phyloP scores from a whole-genome alignment of 2,329 filamentous ascomycete species.

The Phyllosticta citriasiana region DNA sequence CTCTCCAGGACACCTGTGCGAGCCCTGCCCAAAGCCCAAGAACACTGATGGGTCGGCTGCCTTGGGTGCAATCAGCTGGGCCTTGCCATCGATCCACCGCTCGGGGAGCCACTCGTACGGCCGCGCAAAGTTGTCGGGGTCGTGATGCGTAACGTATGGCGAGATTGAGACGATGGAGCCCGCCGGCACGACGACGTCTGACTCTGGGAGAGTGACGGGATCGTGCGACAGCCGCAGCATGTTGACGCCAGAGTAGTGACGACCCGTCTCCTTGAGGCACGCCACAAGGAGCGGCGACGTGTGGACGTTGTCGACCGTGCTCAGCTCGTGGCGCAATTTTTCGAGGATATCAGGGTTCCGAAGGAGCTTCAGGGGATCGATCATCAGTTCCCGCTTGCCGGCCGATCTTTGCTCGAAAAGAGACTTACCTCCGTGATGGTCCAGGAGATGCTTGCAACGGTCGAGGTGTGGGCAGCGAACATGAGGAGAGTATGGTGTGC shows the following conservation, averaged over 20 bases:
- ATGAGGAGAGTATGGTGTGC: constrained; percentile 13
- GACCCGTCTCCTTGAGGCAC: constrained; percentile 13
- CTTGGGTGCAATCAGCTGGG: background rate
- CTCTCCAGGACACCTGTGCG: background rate
- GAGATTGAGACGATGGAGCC: constrained; percentile 19
- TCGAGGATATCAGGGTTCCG: constrained; percentile 10
- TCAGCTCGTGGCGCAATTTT: constrained; percentile 11
- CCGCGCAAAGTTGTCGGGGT: constrained; percentile 17
- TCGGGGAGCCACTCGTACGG: constrained; percentile 25
- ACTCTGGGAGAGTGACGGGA: background rate
- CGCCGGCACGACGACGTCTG: background rate
- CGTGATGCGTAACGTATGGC: constrained; percentile 24
- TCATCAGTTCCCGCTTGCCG: background rate
- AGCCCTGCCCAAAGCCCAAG: background rate
- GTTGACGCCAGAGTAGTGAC: constrained; percentile 9
- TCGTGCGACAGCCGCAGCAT: background rate
- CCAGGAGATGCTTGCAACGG: constrained; percentile 13
- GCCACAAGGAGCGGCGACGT: constrained; percentile 11
- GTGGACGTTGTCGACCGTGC: constrained; percentile 8
- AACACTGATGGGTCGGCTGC: background rate
- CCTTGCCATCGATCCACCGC: constrained; percentile 19
- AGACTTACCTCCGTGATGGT: constrained; percentile 11
- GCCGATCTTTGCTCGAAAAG: background rate
- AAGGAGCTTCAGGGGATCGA: constrained; percentile 10
- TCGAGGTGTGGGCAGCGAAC: constrained; percentile 14